These are phyloP conservation scores for Triticum timopheevii DNA, from an alignment of 176 grass and related monocot genomes.

Conservation along the genomic window DNA sequence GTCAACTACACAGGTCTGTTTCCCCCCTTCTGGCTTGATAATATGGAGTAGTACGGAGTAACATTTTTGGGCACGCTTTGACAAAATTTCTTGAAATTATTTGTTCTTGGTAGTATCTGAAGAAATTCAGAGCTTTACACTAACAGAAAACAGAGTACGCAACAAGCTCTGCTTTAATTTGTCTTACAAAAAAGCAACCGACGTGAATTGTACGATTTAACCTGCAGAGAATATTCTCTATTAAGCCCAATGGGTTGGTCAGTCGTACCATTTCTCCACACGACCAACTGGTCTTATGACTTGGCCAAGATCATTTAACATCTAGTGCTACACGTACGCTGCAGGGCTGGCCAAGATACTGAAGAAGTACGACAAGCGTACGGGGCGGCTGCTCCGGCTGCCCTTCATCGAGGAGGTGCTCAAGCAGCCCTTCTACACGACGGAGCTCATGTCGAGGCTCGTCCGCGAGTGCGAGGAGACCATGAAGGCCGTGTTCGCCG, in stretches of 20 bases:
- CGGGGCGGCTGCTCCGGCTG: conserved; percentile 49
- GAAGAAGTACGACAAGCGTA: conserved; percentile 85
- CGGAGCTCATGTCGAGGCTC: conserved; percentile 69
- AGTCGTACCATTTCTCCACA: neutral
- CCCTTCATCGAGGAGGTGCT: conserved; percentile 74
- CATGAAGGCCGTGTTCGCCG: conserved; percentile 53
- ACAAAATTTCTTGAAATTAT: too few species aligned
- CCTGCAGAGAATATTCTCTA: too few species aligned
- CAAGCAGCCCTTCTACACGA: too few species aligned
- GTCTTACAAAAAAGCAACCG: neutral
- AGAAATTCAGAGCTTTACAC: neutral
- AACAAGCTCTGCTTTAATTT: neutral
- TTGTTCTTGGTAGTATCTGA: too few species aligned
- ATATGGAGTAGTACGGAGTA: too few species aligned
- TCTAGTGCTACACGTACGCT: neutral
- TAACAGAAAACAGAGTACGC: neutral
- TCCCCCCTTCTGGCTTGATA: neutral
- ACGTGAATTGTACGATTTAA: too few species aligned
- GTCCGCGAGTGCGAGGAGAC: conserved; percentile 66
- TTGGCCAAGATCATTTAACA: neutral
- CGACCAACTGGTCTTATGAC: neutral
- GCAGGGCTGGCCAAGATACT: conserved; percentile 81
- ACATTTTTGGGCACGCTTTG: neutral
- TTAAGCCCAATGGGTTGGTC: too few species aligned
- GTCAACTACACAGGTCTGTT: conserved; percentile 72